Evolutionary conservation across 257 asterid genomes (phyloP), one percentile per base, ranked within the genome.

Genomic region (Scutellaria minor): DNA sequence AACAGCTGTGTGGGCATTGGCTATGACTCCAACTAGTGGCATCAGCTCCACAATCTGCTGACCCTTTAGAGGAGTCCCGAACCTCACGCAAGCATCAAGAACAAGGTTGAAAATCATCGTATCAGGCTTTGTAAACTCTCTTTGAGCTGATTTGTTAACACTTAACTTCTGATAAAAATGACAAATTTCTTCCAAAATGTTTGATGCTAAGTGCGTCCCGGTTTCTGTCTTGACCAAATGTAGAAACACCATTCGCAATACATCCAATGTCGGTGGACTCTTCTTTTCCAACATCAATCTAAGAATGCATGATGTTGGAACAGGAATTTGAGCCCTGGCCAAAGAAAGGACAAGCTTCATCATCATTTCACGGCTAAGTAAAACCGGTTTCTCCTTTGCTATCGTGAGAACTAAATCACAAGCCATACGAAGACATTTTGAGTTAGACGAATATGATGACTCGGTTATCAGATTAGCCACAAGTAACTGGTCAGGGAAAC

Each of bases 11-110:
- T 94, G 87, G 48, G 87, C 96, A 83, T 94, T 92, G 40, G 84
- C 96, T 60, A 71, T 52, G 9, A 85, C 91, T 64, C 97, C 92
- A 22, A 78, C 63, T 76, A 48, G 72, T 3, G 97, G 84, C 99
- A 94, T 91, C 66, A 88, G 77, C 88, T 89, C 99, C 52, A 91
- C 79, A 66, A 89, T 75, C 77, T 70, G 84, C 53, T 83, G 91
- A 62, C 89, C 96, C 74, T 85, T 91, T 69, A 82, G 80, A 65
- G 89, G 81, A 18, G 89, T 83, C 70, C 84, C 84, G 61, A 83
- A 91, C 72, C 90, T 84, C 76, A 77, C 86, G 74, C 97, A 91
- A 12, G 88, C 91, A 82, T 89, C 89, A 61, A 94, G 95, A 81
- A 94, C 87, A 61, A 91, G 91, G 82, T 91, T 91, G 73, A 89